phyloP scores from a whole-genome alignment of 768 basidiomycete species.

The Brasilioporus rufonigricans region DNA sequence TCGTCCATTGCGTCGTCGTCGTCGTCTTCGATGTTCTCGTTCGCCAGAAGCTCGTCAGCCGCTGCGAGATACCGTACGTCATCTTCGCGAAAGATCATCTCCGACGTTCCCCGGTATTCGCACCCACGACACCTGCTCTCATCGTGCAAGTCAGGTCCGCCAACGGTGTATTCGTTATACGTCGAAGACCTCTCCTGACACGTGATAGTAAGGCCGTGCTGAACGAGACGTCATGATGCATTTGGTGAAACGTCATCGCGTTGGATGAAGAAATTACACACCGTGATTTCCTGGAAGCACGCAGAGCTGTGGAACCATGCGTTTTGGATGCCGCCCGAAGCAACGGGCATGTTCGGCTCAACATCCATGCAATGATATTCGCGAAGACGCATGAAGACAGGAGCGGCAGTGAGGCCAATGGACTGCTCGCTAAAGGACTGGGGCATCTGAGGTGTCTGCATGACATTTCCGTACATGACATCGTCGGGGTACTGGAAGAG shows the following conservation, averaged over 20 bases:
- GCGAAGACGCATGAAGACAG: conserved; percentile 56
- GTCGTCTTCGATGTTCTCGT: conserved; percentile 22
- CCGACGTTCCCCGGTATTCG: conserved; percentile 24
- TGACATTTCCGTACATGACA: conserved; percentile 12
- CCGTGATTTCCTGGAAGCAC: conserved; percentile 17
- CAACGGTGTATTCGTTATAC: conserved; percentile 44
- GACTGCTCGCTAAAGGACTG: conserved; percentile 34
- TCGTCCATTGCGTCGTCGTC: conserved; percentile 30
- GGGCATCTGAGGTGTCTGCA: conserved; percentile 24
- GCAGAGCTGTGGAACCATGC: conserved; percentile 38
- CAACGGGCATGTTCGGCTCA: conserved; percentile 32
- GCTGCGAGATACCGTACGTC: conserved; percentile 24
- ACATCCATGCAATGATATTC: conserved; percentile 51
- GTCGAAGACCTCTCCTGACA: conserved; percentile 24
- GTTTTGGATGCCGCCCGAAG: conserved; percentile 37
- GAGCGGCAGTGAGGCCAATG: conserved; percentile 41
- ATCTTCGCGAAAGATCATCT: conserved; percentile 29
- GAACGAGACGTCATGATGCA: neutral
- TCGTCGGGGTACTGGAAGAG: conserved; percentile 22
- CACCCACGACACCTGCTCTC: conserved; percentile 37
- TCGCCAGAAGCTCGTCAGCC: conserved; percentile 8
- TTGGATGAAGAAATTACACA: conserved; percentile 17
- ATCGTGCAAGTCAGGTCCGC: conserved; percentile 42
- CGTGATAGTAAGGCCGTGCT: conserved; percentile 24
- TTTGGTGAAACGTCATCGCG: conserved; percentile 3